Evolutionary conservation across 768 basidiomycete species (phyloP).

Genomic region (Gelatoporia subvermispora): DNA sequence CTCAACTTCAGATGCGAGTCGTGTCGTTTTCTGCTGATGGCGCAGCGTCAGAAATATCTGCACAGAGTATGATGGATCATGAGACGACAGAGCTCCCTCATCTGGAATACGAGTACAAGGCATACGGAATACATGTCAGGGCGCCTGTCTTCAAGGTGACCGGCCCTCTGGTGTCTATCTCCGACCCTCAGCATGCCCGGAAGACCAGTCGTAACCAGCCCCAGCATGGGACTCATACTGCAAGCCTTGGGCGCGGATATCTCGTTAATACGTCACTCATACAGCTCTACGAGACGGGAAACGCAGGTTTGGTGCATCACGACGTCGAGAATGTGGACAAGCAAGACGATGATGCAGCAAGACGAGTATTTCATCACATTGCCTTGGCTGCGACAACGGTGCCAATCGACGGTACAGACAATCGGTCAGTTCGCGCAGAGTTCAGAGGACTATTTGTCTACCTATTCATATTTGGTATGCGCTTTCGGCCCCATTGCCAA

Average conservation of each 20-base stretch:
- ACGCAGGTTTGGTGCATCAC: constrained; percentile 10
- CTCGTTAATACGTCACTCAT: constrained; percentile 22
- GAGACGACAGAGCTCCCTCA: constrained; percentile 1
- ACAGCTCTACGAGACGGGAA: constrained; percentile 8
- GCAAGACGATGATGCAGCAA: constrained; percentile 27
- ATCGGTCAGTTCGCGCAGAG: constrained; percentile 9
- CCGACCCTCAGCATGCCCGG: constrained; percentile 14
- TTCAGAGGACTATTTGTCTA: constrained; percentile 23
- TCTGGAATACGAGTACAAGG: constrained; percentile 13
- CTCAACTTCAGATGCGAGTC: constrained; percentile 8
- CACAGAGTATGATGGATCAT: constrained; percentile 20
- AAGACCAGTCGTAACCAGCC: constrained; percentile 24
- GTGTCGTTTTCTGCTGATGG: constrained; percentile 20
- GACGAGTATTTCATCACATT: constrained; percentile 17
- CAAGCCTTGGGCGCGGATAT: constrained; percentile 16
- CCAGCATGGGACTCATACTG: constrained; percentile 22
- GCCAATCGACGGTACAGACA: constrained; percentile 1
- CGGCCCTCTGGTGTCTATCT: constrained; percentile 12
- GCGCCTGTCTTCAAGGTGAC: constrained; percentile 17
- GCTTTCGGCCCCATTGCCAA: too few species aligned
- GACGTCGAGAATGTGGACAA: constrained; percentile 26
- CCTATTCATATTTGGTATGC: constrained; percentile 19
- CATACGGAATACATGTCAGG: constrained; percentile 19
- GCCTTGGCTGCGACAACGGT: constrained; percentile 13
- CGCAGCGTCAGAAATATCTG: constrained; percentile 20